Conservation (phyloP, 257 asterid genomes). For the Jaltomata sinuosa region DNA sequence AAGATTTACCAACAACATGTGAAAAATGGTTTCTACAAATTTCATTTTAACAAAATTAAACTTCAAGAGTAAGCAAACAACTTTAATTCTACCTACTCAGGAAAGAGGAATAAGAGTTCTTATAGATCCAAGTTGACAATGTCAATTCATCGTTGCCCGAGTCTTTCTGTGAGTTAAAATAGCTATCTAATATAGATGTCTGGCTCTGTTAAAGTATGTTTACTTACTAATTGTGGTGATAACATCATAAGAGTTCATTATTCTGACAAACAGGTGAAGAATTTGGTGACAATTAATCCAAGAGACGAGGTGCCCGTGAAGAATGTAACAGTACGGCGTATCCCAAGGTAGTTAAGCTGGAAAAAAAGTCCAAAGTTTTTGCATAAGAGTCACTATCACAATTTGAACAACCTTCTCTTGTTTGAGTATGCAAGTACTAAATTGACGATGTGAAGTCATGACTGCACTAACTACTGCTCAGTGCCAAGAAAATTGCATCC, state of each 20-base stretch:
- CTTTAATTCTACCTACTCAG: too few relatives aligned
- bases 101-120: too few relatives aligned
- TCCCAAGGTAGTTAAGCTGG: constrained; percentile 47
- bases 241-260: neutral
- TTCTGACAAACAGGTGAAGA: constrained; percentile 44
- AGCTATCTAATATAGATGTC: neutral
- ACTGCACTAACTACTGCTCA: too few relatives aligned
- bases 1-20: neutral
- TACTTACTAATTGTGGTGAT: neutral
- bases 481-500: neutral
- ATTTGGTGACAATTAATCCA: constrained; percentile 45
- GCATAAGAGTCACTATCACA: neutral
- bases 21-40: neutral
- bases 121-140: neutral
- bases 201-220: too few relatives aligned
- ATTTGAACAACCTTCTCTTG: neutral
- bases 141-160: too few relatives aligned
- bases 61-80: too few relatives aligned
- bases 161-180: neutral
- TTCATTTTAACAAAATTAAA: too few relatives aligned
- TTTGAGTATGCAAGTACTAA: too few relatives aligned
- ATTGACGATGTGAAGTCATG: too few relatives aligned
- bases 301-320: constrained; percentile 41
- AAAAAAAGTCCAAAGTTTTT: neutral
- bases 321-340: constrained; percentile 50